phyloP scores from a whole-genome alignment of 2,329 filamentous ascomycete genomes.

The Fusarium multiceps region DNA sequence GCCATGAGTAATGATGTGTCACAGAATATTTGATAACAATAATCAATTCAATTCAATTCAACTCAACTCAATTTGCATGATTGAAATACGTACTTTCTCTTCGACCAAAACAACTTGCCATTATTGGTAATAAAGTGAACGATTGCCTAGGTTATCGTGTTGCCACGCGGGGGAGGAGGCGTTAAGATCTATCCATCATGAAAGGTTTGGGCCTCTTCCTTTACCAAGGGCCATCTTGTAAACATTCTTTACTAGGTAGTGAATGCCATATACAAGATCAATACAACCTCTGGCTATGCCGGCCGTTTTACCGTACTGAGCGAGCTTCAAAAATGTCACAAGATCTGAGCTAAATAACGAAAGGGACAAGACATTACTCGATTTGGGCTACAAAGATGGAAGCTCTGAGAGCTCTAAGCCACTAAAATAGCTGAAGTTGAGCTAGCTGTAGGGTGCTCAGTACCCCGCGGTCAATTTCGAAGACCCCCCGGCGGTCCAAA shows the following conservation, averaged over 20 bases:
- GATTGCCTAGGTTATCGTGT: slow-evolving; percentile 6
- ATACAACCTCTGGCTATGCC: neutral
- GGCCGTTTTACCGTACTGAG: neutral
- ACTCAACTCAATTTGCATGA: slow-evolving; percentile 23
- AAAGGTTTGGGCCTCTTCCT: slow-evolving; percentile 11
- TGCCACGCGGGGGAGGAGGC: slow-evolving; percentile 6
- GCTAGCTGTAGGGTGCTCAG: slow-evolving; percentile 13
- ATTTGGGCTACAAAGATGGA: neutral
- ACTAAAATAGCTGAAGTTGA: slow-evolving; percentile 5
- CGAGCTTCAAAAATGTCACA: neutral
- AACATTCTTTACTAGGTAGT: neutral
- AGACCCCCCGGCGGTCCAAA: slow-evolving; percentile 9
- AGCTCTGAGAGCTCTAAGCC: slow-evolving; percentile 10
- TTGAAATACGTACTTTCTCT: neutral
- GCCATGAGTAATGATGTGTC: neutral
- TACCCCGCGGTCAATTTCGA: slow-evolving; percentile 43
- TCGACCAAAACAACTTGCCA: neutral
- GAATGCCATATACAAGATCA: too few species aligned
- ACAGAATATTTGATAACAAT: slow-evolving; percentile 29
- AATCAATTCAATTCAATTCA: slow-evolving; percentile 34
- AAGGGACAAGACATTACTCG: neutral
- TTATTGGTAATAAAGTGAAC: neutral
- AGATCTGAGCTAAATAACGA: neutral
- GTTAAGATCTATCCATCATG: slow-evolving; percentile 12
- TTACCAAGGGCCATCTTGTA: slow-evolving; percentile 3